phyloP scores from a whole-genome alignment of 306 rosid genomes.

The Prunus persica region DNA sequence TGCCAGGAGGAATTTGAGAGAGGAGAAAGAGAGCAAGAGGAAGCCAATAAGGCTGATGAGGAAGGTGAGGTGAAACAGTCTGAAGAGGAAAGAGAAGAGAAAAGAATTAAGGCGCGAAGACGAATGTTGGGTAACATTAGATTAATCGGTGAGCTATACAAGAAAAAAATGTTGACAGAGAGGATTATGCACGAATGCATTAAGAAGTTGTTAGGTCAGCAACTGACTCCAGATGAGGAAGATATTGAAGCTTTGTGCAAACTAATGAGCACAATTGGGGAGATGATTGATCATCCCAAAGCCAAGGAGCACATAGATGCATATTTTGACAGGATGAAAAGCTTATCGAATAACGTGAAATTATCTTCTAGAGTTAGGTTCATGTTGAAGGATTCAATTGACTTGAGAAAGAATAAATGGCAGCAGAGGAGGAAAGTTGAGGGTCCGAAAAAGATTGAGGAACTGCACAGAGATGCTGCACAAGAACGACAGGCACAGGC shows the following conservation, averaged over 20 bases:
- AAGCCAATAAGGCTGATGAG: conserved; percentile 81
- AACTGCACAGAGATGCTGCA: conserved; percentile 96
- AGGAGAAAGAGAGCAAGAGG: conserved; percentile 92
- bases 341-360: conserved; percentile 69
- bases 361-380: conserved; percentile 93
- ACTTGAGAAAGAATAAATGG: conserved; percentile 89
- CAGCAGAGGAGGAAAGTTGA: conserved; percentile 92
- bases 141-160: conserved; percentile 91
- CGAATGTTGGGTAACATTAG: conserved; percentile 96
- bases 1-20: conserved; percentile 99
- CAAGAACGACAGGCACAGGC: conserved; percentile 87
- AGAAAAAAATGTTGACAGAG: conserved; percentile 95
- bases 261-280: conserved; percentile 97
- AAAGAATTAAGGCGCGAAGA: conserved; percentile 76
- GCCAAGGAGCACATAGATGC: conserved; percentile 86
- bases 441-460: conserved; percentile 97
- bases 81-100: conserved; percentile 75
- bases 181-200: conserved; percentile 95
- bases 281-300: conserved; percentile 85
- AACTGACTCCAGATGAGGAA: conserved; percentile 88
- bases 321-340: conserved; percentile 71
- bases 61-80: conserved; percentile 76
- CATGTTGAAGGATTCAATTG: conserved; percentile 89
- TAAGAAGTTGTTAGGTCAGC: conserved; percentile 71
- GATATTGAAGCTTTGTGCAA: conserved; percentile 93